Evolutionary conservation across 2,329 filamentous ascomycete species (phyloP).

Genomic region (Nigrospora sphaerica): DNA sequence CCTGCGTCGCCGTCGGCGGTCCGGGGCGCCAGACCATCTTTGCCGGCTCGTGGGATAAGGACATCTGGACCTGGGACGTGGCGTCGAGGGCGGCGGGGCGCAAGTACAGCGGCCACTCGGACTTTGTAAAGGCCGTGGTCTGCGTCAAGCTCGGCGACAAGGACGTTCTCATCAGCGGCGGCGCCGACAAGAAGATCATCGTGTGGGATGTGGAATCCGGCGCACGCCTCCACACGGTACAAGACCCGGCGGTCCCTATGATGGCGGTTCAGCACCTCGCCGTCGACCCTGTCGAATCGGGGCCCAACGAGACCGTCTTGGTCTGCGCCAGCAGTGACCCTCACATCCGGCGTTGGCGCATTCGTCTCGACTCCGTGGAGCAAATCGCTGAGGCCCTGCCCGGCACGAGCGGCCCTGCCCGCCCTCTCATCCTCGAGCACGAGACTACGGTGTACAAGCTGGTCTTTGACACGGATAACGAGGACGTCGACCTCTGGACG

Average conservation of each 20-base stretch:
- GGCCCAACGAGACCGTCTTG: conserved; percentile 44
- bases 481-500: conserved; percentile 77
- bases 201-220: conserved; percentile 73
- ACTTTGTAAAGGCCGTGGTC: conserved; percentile 84
- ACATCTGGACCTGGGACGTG: conserved; percentile 78
- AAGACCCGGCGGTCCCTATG: conserved; percentile 63
- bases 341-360: conserved; percentile 70
- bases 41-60: conserved; percentile 92
- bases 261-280: conserved; percentile 75
- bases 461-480: conserved; percentile 56
- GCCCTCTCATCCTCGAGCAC: conserved; percentile 63
- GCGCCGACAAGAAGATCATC: conserved; percentile 72
- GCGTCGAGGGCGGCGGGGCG: conserved; percentile 44
- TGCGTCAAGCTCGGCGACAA: conserved; percentile 53
- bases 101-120: conserved; percentile 69
- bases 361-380: conserved; percentile 44
- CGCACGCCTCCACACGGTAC: conserved; percentile 64
- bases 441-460: conserved; percentile 87
- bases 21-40: conserved; percentile 56
- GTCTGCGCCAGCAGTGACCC: conserved; percentile 78
- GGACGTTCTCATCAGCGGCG: conserved; percentile 64
- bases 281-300: conserved; percentile 60
- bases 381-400: conserved; percentile 44
- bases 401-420: conserved; percentile 29
- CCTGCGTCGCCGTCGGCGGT: conserved; percentile 63